A percentile compares a stretch with the other conserved stretches of the same genome.
Conservation (phyloP, 1,284 basidiomycete species). For the Microbotryomycetes sp. region DNA sequence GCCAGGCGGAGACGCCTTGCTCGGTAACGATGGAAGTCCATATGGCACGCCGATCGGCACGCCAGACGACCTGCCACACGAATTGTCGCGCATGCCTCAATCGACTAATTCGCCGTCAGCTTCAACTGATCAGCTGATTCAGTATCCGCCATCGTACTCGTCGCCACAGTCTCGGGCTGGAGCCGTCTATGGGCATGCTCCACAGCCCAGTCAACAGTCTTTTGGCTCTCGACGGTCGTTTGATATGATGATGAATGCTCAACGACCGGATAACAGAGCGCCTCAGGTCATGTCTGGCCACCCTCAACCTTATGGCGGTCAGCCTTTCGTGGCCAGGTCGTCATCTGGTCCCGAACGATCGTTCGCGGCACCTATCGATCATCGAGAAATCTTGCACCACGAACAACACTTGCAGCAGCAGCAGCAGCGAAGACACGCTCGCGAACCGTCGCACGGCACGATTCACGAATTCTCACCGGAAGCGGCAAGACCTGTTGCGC, state of each 20-base stretch:
- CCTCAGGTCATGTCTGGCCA: neutral
- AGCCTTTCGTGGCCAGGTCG: neutral
- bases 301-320: neutral
- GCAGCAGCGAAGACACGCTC: neutral
- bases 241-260: neutral
- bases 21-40: too few species aligned
- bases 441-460: neutral
- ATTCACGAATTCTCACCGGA: neutral
- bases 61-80: conserved; percentile 19
- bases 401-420: too few species aligned
- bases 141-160: conserved; percentile 20
- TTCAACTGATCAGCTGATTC: conserved; percentile 25
- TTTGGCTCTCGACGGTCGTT: neutral
- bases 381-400: neutral
- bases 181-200: neutral
- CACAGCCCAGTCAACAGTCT: neutral
- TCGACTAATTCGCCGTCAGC: conserved; percentile 5
- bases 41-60: neutral
- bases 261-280: neutral
- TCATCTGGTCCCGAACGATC: neutral
- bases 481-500: too few species aligned
- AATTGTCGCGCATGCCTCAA: conserved; percentile 21
- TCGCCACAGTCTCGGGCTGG: conserved; percentile 1
- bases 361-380: neutral
- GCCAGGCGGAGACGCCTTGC: neutral